phyloP scores from a whole-genome alignment of 768 basidiomycete species.

The Boletus rubroflammeus region DNA sequence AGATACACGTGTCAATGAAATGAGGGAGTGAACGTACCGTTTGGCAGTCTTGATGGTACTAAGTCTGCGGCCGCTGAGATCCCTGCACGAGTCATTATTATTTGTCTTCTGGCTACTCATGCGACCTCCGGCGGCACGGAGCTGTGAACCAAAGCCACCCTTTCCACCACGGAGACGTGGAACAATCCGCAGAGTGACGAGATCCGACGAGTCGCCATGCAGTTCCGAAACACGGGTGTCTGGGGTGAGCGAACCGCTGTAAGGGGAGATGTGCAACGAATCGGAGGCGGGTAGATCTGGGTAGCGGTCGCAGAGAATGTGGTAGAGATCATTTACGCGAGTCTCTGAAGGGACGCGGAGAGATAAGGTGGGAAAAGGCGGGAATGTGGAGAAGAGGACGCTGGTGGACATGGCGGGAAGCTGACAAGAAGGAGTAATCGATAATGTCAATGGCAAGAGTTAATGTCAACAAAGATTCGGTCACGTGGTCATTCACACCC shows the following conservation, averaged over 20 bases:
- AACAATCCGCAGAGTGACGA: slow-evolving; percentile 69
- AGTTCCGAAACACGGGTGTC: slow-evolving; percentile 36
- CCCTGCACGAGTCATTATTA: slow-evolving; percentile 93
- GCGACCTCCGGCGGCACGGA: slow-evolving; percentile 93
- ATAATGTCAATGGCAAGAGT: slow-evolving; percentile 16
- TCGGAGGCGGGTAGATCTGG: slow-evolving; percentile 43
- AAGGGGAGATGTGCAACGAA: slow-evolving; percentile 40
- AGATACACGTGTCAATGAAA: neutral
- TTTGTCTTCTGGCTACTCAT: slow-evolving; percentile 97
- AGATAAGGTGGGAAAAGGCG: slow-evolving; percentile 56
- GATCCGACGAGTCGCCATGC: slow-evolving; percentile 28
- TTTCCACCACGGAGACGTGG: slow-evolving; percentile 85
- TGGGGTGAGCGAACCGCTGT: slow-evolving; percentile 32
- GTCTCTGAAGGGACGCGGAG: slow-evolving; percentile 43
- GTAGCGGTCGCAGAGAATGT: slow-evolving; percentile 44
- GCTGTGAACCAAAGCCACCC: slow-evolving; percentile 95
- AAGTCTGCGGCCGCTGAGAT: slow-evolving; percentile 83
- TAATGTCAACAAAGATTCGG: slow-evolving; percentile 7
- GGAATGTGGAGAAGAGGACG: slow-evolving; percentile 56
- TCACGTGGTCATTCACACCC: no score
- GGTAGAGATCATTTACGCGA: slow-evolving; percentile 39
- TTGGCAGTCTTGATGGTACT: slow-evolving; percentile 97
- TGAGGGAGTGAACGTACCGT: slow-evolving; percentile 50
- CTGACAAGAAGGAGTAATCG: no score
- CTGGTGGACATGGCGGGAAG: slow-evolving; percentile 42